These are phyloP conservation scores for Yarrowia osloensis DNA, from an alignment of 805 yeast genomes.

Conservation along the genomic window DNA sequence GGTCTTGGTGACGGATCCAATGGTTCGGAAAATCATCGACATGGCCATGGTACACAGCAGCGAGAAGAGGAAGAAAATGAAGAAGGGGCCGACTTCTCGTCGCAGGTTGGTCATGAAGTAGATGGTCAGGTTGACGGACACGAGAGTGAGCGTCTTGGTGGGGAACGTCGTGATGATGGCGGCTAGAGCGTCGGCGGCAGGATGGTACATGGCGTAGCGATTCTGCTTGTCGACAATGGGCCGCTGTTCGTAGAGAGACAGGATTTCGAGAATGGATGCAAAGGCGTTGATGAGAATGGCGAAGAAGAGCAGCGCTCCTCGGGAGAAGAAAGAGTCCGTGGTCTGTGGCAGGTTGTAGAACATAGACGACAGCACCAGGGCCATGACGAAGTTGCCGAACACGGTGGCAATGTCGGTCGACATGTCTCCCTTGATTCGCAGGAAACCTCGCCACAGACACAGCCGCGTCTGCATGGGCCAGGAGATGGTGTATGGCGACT, in stretches of 20 bases:
- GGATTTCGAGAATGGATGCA: constrained; percentile 50
- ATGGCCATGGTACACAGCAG: constrained; percentile 51
- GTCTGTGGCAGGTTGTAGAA: constrained; percentile 52
- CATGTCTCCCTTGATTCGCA: constrained; percentile 55
- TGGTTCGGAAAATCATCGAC: constrained; percentile 54
- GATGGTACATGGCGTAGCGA: constrained; percentile 59
- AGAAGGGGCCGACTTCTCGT: constrained; percentile 57
- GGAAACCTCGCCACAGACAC: constrained; percentile 52
- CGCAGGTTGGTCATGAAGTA: constrained; percentile 57
- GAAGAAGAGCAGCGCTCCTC: constrained; percentile 69
- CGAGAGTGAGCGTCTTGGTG: constrained; percentile 48
- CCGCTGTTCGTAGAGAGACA: constrained; percentile 50
- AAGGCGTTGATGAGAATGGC: constrained; percentile 50
- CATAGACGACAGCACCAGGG: constrained; percentile 59
- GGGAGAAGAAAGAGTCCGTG: constrained; percentile 55
- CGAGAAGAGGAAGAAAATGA: constrained; percentile 49
- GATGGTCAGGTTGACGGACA: constrained; percentile 38
- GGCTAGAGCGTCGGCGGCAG: constrained; percentile 66
- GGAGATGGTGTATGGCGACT: constrained; percentile 48
- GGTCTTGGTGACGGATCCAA: constrained; percentile 45
- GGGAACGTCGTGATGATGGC: constrained; percentile 61
- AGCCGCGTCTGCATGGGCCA: constrained; percentile 51
- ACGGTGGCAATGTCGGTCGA: constrained; percentile 49
- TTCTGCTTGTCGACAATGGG: constrained; percentile 63
- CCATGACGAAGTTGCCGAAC: constrained; percentile 51